Evolutionary conservation across 352 stramenopile genomes (phyloP), one percentile per base, ranked within the genome.

Genomic region (Pythium sukuiense): DNA sequence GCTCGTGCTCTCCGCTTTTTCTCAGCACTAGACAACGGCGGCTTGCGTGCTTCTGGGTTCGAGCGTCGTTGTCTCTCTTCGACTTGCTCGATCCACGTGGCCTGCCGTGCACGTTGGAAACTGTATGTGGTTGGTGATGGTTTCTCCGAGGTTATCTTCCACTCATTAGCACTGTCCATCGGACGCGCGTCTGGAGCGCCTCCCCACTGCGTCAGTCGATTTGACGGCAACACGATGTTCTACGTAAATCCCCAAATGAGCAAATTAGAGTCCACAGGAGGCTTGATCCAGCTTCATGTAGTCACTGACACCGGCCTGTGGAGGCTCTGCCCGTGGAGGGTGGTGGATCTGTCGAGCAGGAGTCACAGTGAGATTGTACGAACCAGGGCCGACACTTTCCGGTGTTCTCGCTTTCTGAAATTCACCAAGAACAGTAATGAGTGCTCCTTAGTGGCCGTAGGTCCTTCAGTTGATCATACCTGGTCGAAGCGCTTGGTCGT

Each of bases 31-130:
- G 8, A 55, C 14, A 18, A 54, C 48, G 37, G 50, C 16, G 13
- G 64, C 9, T 18, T 56, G 8, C 65, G 74, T 8, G 79, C 74
- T 32, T 80, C 55, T 24, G 80, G 80, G 46, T 82, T 64, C 30
- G 70, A 73, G 43, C 74, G 71, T 4, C 66, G 72, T 37, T 87
- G 77, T 0, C 70, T 78, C 43, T 85, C 73, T 43, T 89, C 83
- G 20, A 90, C 65, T 16, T 90, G 74, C 48, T 90, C 82, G 68
- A 91, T 92, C 84, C 82, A 92, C n/a, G 82, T 83, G 1, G 66
- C 69, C 52, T 72, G 65, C 0, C 61, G 65, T 7, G 80, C 80
- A 18, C 79, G 77, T 5, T 76, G 82, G 60, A 92, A 91, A 1
- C 72, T 87, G 60, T 80, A 87, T 16, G 68, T 76, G 0, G 76